Conservation (phyloP, 345 rosid species). For the Pistacia atlantica region DNA sequence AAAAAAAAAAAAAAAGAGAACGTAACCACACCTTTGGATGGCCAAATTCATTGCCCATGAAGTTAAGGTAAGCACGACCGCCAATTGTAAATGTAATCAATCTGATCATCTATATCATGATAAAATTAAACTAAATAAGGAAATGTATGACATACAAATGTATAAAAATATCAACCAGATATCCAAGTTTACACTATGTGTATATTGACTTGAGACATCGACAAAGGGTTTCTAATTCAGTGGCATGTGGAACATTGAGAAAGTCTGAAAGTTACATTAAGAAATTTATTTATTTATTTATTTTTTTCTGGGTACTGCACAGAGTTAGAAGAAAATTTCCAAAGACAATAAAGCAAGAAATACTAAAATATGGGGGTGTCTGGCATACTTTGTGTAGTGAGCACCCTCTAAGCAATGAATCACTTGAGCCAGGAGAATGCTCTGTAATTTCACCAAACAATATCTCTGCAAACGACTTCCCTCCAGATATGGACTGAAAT, state of each 20-base stretch:
- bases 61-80: constrained; percentile 87
- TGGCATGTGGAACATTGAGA: not conserved
- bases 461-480: constrained; percentile 86
- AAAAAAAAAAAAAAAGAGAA: constrained; percentile 15
- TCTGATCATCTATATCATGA: constrained; percentile 74
- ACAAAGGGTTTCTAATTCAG: not conserved
- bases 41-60: constrained; percentile 99
- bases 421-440: constrained; percentile 50
- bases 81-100: constrained; percentile 81
- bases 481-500: constrained; percentile 88
- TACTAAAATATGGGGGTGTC: constrained; percentile 8
- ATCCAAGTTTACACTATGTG: not conserved
- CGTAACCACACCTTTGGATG: constrained; percentile 72
- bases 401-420: constrained; percentile 59
- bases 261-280: constrained; percentile 5
- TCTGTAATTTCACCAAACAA: constrained; percentile 61
- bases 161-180: not conserved
- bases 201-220: not conserved
- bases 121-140: constrained; percentile 28
- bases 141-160: constrained; percentile 3
- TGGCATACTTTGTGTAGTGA: constrained; percentile 68
- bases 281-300: not conserved
- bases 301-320: not conserved
- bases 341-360: constrained; percentile 6
- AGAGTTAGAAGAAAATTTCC: not conserved